These are phyloP conservation scores for Amylocarpus encephaloides DNA, from an alignment of 2,329 filamentous ascomycete species.

Conservation along the genomic window DNA sequence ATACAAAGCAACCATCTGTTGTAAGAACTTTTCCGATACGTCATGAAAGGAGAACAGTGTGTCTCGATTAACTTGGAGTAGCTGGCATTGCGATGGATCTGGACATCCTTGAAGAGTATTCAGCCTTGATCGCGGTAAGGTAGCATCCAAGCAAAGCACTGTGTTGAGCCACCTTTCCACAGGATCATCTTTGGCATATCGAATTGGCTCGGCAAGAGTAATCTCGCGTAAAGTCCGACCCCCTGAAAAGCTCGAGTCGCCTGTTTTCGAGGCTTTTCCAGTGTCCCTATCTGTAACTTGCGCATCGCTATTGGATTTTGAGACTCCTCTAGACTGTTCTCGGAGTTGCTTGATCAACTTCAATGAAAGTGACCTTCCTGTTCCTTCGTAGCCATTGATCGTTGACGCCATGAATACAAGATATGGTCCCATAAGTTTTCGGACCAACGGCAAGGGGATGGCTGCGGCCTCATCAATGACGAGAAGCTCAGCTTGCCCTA, in stretches of 20 bases:
- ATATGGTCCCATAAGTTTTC: slow-evolving; percentile 93
- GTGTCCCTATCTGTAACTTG: slow-evolving; percentile 72
- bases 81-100: slow-evolving; percentile 83
- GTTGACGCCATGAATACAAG: slow-evolving; percentile 99
- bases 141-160: slow-evolving; percentile 88
- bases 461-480: slow-evolving; percentile 98
- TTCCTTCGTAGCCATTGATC: slow-evolving; percentile 98
- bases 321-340: slow-evolving; percentile 73
- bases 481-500: slow-evolving; percentile 89
- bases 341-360: slow-evolving; percentile 96
- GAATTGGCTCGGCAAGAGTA: slow-evolving; percentile 86
- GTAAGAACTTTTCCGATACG: slow-evolving; percentile 92
- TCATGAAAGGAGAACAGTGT: slow-evolving; percentile 97
- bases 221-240: slow-evolving; percentile 84
- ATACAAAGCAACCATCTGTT: slow-evolving; percentile 97
- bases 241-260: slow-evolving; percentile 51
- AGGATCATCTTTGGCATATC: slow-evolving; percentile 82
- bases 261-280: slow-evolving; percentile 63
- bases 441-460: slow-evolving; percentile 85
- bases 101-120: slow-evolving; percentile 58
- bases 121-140: slow-evolving; percentile 56
- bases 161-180: slow-evolving; percentile 97
- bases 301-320: slow-evolving; percentile 49
- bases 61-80: slow-evolving; percentile 91
- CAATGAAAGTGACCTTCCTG: slow-evolving; percentile 85